Conservation (phyloP, 768 basidiomycete species). For the Collybia sordida region DNA sequence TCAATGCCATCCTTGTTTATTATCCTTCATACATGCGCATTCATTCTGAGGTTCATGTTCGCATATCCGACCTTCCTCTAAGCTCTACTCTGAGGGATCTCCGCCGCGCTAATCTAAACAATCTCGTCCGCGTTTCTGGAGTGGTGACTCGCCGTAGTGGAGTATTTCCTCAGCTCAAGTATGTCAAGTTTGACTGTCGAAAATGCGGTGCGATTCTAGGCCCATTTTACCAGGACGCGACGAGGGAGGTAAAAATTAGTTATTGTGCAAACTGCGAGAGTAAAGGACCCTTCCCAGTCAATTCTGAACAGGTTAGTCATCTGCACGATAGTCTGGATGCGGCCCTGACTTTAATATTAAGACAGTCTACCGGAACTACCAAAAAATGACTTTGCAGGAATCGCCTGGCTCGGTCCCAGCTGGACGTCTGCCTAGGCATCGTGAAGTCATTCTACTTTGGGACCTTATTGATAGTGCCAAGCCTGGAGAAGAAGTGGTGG, state of each 20-base stretch:
- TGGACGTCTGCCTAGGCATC: conserved; percentile 93
- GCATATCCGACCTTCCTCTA: conserved; percentile 91
- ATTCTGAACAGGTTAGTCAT: conserved; percentile 85
- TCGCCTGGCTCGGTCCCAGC: conserved; percentile 97
- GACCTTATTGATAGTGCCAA: conserved; percentile 98
- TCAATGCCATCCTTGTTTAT: conserved; percentile 91
- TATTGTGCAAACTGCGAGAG: conserved; percentile 94
- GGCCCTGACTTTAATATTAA: conserved; percentile 24
- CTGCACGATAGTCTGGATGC: not conserved
- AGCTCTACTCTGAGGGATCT: conserved; percentile 91
- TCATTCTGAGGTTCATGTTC: conserved; percentile 96
- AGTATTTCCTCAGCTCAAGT: conserved; percentile 99
- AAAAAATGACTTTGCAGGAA: conserved; percentile 98
- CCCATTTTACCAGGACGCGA: conserved; percentile 97
- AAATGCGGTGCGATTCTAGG: conserved; percentile 94
- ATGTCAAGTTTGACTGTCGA: conserved; percentile 97
- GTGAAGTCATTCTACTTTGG: conserved; percentile 96
- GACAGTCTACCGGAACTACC: conserved; percentile 98
- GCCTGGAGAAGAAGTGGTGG: conserved; percentile 95
- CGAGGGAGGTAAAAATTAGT: conserved; percentile 90
- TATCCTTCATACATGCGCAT: conserved; percentile 97
- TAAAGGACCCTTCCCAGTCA: conserved; percentile 93
- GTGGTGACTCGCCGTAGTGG: conserved; percentile 95
- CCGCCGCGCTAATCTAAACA: conserved; percentile 89
- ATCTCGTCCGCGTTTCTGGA: conserved; percentile 91